phyloP scores from a whole-genome alignment of 257 asterid species.

The Linaria vulgaris region DNA sequence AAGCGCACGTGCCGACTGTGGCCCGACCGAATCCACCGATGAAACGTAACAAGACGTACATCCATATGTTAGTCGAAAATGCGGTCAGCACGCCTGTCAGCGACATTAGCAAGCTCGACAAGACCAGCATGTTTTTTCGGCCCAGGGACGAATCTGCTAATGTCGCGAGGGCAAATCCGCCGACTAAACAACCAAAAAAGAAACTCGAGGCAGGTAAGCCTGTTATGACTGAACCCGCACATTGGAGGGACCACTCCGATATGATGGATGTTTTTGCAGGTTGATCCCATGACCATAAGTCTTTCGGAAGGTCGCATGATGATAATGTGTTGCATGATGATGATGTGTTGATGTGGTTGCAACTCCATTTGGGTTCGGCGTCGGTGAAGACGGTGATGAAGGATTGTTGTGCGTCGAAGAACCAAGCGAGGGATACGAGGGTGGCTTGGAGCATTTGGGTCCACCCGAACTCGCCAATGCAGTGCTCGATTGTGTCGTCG shows the following conservation, averaged over 20 bases:
- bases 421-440: conserved; percentile 59
- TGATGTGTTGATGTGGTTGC: conserved; percentile 10
- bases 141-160: conserved; percentile 67
- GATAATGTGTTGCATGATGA: conserved; percentile 1
- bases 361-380: conserved; percentile 55
- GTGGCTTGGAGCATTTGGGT: conserved; percentile 46
- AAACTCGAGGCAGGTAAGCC: conserved; percentile 67
- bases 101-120: conserved; percentile 52
- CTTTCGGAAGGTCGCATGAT: conserved; percentile 37
- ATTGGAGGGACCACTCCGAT: conserved; percentile 72
- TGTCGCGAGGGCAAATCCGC: conserved; percentile 62
- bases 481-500: conserved; percentile 57
- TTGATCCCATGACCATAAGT: conserved; percentile 48
- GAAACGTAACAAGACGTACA: conserved; percentile 43
- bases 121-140: conserved; percentile 50
- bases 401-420: conserved; percentile 68
- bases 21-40: conserved; percentile 55
- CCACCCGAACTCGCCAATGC: conserved; percentile 71
- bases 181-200: conserved; percentile 56
- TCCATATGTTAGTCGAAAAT: conserved; percentile 44
- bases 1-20: conserved; percentile 50
- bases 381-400: conserved; percentile 68
- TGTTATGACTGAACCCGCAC: conserved; percentile 48
- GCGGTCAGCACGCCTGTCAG: conserved; percentile 45
- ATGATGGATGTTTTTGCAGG: conserved; percentile 46